Base-by-base conservation (phyloP, 768 basidiomycete genomes). In the Leccinum disarticulatum region DNA sequence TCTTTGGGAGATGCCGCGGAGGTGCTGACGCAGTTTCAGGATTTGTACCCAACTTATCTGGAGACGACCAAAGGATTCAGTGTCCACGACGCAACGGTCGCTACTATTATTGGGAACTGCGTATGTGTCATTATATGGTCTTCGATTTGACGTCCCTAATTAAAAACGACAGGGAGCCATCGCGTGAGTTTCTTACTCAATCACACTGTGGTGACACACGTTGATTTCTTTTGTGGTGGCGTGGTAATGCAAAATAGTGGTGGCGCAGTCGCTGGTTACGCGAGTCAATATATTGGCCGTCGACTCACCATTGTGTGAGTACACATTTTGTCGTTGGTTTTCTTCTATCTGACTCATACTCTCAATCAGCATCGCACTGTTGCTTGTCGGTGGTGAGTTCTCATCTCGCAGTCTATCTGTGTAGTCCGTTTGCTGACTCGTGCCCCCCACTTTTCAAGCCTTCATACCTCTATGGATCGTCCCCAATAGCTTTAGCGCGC, bases 401-500 rank as follows among this genome's bases (percentile, higher is more conserved):
- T 70, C 85, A 83, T 11, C 82, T 25, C 1, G 3, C 19, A 9
- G n/a, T 41, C n/a, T n/a, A 9, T 41, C 38, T 43, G 17, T 1
- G 30, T 36, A 6, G 6, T 3, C 38, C 11, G 3, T 25, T 8
- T 11, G 1, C 43, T 61, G 30, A 67, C 50, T 19, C 10, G 54
- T 19, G 9, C 22, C 13, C 47, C 2, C 13, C 17, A 15, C 7
- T 2, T 46, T 5, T 46, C 56, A 56, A 70, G 79, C 68, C 13
- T 84, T 84, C 74, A 91, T 91, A 68, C 89, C 89, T 0, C 76
- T 95, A 1, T 95, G 93, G 94, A 90, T 93, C 60, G 58, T 96
- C 3, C 94, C 94, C 6, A 71, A 71, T 10, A 70, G 76, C 1
- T 95, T 95, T 74, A 70, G 80, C 15, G 80, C 77, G 1, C 85